These are phyloP conservation scores for Pseudogymnoascus sp. DNA, from an alignment of 2,329 filamentous ascomycete species.

Conservation along the genomic window DNA sequence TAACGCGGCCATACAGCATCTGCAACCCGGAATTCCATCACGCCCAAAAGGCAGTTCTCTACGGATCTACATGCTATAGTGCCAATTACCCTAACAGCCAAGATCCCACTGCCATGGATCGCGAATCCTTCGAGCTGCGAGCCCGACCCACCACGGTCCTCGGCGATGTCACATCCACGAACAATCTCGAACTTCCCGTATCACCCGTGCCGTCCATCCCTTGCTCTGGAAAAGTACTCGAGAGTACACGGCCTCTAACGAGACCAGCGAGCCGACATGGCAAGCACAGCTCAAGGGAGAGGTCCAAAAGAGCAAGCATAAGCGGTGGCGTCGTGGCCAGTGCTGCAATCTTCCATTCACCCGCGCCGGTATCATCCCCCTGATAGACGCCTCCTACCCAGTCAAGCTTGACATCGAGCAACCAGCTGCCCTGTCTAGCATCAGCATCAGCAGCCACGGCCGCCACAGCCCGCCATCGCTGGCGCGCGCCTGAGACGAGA, in stretches of 20 bases:
- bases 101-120: slow-evolving; percentile 3
- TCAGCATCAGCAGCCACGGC: not conserved
- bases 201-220: not conserved
- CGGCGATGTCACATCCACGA: not conserved
- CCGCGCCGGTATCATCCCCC: not conserved
- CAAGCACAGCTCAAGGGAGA: not conserved
- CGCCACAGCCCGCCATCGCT: not conserved
- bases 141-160: not conserved
- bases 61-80: not conserved
- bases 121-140: not conserved
- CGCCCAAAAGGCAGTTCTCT: not conserved
- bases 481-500: not conserved
- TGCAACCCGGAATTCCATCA: slow-evolving; percentile 1
- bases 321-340: not conserved
- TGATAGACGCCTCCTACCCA: not conserved
- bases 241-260: not conserved
- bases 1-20: slow-evolving; percentile 4
- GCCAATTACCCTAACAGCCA: slow-evolving; percentile 1
- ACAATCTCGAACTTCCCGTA: not conserved
- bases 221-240: not conserved
- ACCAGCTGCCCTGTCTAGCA: not conserved
- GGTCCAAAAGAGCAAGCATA: not conserved
- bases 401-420: not conserved
- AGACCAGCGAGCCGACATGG: not conserved
- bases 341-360: slow-evolving; percentile 2